phyloP scores from a whole-genome alignment of 1,139 yeast genomes.

The Candida sp. region DNA sequence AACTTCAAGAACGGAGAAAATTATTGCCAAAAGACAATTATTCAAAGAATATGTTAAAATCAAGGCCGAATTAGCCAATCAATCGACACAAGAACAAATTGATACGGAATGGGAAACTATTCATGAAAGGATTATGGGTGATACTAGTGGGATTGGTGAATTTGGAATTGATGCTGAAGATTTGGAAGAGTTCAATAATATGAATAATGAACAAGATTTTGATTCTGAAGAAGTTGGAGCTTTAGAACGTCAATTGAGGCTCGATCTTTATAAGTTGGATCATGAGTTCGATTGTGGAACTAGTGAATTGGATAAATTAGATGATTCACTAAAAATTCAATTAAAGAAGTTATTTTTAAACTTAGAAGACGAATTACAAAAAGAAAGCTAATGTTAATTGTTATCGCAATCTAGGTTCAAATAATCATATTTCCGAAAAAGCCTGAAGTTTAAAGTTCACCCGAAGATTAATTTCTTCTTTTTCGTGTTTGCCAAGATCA shows the following conservation, averaged over 20 bases:
- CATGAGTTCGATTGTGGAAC: slow-evolving; percentile 13
- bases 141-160: slow-evolving; percentile 32
- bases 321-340: slow-evolving; percentile 9
- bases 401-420: not conserved
- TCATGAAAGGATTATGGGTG: slow-evolving; percentile 41
- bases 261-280: slow-evolving; percentile 14
- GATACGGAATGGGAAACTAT: slow-evolving; percentile 48
- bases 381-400: not conserved
- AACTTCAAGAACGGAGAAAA: slow-evolving; percentile 23
- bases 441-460: not conserved
- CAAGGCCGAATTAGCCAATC: slow-evolving; percentile 13
- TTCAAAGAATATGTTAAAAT: slow-evolving; percentile 30
- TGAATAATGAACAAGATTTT: slow-evolving; percentile 18
- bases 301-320: slow-evolving; percentile 26
- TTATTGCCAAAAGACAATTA: slow-evolving; percentile 26
- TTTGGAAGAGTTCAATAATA: slow-evolving; percentile 49
- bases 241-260: slow-evolving; percentile 14
- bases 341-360: slow-evolving; percentile 2
- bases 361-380: not conserved
- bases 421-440: not conserved
- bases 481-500: no score
- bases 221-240: slow-evolving; percentile 28
- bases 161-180: slow-evolving; percentile 63
- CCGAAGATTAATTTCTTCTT: no score
- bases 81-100: slow-evolving; percentile 28